Conservation (phyloP, 225 moss, liverwort and hornwort species). For the Climacium dendroides region DNA sequence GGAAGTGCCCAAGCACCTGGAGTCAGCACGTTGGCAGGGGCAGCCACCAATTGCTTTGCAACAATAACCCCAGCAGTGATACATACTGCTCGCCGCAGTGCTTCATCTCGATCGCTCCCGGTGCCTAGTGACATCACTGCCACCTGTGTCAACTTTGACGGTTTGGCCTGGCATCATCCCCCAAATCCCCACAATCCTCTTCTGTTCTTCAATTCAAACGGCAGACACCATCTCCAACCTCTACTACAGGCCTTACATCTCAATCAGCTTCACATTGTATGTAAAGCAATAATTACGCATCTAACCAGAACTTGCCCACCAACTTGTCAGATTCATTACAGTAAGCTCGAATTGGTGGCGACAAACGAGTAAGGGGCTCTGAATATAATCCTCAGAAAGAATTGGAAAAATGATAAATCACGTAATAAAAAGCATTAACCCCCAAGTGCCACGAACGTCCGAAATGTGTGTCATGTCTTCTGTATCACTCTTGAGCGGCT, state of each 20-base stretch:
- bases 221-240: constrained; percentile 1
- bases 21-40: constrained; percentile 53
- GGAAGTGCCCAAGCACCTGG: constrained; percentile 22
- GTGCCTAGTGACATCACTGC: constrained; percentile 70
- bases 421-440: not conserved
- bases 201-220: constrained; percentile 40
- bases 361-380: not conserved
- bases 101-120: constrained; percentile 48
- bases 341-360: not conserved
- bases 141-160: constrained; percentile 61
- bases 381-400: not conserved
- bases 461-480: not conserved
- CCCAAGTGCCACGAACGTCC: not conserved
- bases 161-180: constrained; percentile 52
- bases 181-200: constrained; percentile 24
- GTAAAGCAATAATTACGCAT: not conserved
- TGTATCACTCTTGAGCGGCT: not conserved
- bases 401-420: not conserved
- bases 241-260: not conserved
- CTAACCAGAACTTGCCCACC: not conserved
- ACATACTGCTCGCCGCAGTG: constrained; percentile 44
- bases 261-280: not conserved
- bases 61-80: constrained; percentile 58
- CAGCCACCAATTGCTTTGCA: constrained; percentile 50
- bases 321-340: not conserved